Conservation (phyloP, 148 eudicot species). For the Chenopodium album region DNA sequence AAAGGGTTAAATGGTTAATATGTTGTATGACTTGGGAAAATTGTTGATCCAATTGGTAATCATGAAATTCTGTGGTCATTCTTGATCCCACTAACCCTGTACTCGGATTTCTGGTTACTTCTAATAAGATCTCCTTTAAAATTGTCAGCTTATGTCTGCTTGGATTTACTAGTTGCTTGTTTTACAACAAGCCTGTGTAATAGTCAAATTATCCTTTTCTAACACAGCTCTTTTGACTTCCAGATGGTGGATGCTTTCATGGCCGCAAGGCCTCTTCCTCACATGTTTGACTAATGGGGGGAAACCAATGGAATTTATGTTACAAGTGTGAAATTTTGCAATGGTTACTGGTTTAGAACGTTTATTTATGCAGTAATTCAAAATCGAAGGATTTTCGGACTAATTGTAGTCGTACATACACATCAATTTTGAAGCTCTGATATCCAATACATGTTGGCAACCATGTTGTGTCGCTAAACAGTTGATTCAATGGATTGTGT, state of each 20-base stretch:
- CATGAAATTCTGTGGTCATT: neutral
- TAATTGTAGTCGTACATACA: neutral
- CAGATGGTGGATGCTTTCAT: constrained; percentile 94
- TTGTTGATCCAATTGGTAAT: neutral
- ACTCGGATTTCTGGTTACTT: neutral
- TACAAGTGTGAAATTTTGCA: too few relatives aligned
- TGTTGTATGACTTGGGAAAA: neutral
- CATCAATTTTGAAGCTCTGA: neutral
- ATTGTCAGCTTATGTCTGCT: neutral
- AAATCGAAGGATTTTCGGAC: neutral
- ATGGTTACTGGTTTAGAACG: too few relatives aligned
- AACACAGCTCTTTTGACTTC: constrained; percentile 5
- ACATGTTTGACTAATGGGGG: constrained; percentile 58
- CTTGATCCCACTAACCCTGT: neutral
- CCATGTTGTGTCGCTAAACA: neutral
- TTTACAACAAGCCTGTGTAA: neutral
- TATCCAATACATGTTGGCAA: neutral
- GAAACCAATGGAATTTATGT: neutral
- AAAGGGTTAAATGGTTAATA: too few relatives aligned
- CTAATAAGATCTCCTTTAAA: neutral
- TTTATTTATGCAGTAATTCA: too few relatives aligned
- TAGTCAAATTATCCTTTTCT: neutral
- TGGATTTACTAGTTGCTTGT: constrained; percentile 4
- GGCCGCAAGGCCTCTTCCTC: constrained; percentile 88
- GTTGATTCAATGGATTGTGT: neutral